phyloP scores from a whole-genome alignment of 257 asterid genomes.

The Primulina tabacum region DNA sequence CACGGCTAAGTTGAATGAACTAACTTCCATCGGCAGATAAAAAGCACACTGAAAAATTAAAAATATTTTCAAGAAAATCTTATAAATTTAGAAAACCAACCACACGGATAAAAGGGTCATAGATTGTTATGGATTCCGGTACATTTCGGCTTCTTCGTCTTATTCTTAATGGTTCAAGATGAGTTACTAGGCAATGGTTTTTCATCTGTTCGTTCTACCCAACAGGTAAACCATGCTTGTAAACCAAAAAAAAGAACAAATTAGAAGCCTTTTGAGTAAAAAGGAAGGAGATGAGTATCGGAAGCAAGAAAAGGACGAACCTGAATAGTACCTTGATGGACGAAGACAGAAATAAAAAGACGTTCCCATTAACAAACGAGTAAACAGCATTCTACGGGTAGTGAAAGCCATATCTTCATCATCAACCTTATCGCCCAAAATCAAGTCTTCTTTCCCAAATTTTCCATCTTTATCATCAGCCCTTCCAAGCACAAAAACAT shows the following conservation, averaged over 20 bases:
- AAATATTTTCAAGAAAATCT: no score
- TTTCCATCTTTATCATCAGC: conserved; percentile 27
- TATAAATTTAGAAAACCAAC: no score
- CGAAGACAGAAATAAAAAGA: conserved; percentile 40
- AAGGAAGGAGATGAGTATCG: conserved; percentile 2
- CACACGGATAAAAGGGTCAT: no score
- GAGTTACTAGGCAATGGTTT: not conserved
- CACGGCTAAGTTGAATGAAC: not conserved
- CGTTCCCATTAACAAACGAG: conserved; percentile 43
- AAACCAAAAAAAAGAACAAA: not conserved
- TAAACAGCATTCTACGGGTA: conserved; percentile 64
- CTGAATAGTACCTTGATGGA: conserved; percentile 81
- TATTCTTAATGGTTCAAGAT: not conserved
- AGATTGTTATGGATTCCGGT: no score
- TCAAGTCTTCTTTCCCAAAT: conserved; percentile 22
- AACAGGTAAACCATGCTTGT: no score
- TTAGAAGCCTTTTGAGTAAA: not conserved
- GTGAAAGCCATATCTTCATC: conserved; percentile 32
- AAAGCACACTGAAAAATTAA: not conserved
- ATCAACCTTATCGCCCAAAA: not conserved
- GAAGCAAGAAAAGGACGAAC: conserved; percentile 48
- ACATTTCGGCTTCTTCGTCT: not conserved
- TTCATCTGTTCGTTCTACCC: no score
- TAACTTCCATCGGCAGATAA: not conserved
- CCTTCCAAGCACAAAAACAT: conserved; percentile 28